Percentiles rank a stretch among this genome's conserved stretches.
Conservation (phyloP, 176 grass and related monocot genomes). For the Pontederia crassipes region DNA sequence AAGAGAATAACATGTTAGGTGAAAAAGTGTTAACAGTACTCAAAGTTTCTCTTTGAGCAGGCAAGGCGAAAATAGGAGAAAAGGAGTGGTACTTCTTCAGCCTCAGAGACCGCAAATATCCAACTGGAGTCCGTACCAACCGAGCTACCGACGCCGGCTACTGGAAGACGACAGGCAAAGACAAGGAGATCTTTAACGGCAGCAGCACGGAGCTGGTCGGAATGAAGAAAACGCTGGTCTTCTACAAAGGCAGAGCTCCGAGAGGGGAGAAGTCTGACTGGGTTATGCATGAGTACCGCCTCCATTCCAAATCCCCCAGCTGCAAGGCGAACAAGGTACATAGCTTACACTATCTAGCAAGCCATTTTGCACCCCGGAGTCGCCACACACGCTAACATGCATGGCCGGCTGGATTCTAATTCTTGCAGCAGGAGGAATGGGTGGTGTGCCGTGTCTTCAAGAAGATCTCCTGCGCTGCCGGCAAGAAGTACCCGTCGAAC, state of each 20-base stretch:
- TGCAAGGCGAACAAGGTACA: neutral
- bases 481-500: neutral
- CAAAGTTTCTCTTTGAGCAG: neutral
- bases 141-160: neutral
- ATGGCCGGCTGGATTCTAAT: neutral
- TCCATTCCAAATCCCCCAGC: neutral
- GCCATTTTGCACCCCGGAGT: no score
- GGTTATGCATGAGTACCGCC: conserved; percentile 6
- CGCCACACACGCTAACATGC: no score
- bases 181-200: neutral
- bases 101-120: neutral
- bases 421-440: neutral
- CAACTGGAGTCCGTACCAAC: neutral
- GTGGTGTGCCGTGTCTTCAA: conserved; percentile 4
- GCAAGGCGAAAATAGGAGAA: neutral
- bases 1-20: neutral
- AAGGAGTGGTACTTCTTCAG: conserved; percentile 10
- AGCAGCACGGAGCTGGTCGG: neutral
- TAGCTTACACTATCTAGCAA: neutral
- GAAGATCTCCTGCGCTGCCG: neutral
- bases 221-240: conserved; percentile 4
- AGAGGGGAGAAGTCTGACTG: conserved; percentile 4
- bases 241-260: conserved; percentile 6
- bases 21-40: neutral
- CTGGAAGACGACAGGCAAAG: conserved; percentile 2